Evolutionary conservation across 441 rosid genomes (phyloP), one percentile per base, ranked within the genome.

Genomic region (Jatropha podagrica): DNA sequence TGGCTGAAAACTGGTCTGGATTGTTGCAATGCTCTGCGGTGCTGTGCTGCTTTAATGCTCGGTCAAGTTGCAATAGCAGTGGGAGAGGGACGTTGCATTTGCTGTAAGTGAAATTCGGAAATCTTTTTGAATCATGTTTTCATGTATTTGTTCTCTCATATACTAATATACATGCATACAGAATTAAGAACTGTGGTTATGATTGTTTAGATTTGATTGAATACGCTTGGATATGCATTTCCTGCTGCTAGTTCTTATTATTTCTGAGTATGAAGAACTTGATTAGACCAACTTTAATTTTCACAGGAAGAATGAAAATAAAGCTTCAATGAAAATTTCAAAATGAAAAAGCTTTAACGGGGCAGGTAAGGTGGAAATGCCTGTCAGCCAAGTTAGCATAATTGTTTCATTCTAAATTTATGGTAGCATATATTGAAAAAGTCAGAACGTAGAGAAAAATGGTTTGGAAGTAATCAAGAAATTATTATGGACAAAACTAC

Each of bases 401-500:
- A 75, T 7, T 37, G 38, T 4, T 64, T 13, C 32, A 49, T 49
- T 49, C 51, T 64, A 51, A 73, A 14, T 69, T 76, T 26, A 40
- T 41, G 41, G 40, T 42, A 37, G 20, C 46, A 26, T 20, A 58
- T 14, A 18, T 9, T 66, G 15, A 20, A 41, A 23, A 27, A 27
- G 4, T 0, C 27, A 2, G 26, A 32, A 42, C 4, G 14, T 8
- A 20, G 55, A 63, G 13, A n/a, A 49, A 48, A 23, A 41, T 60
- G 52, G 38, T 48, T 75, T 44, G 14, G 63, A 38, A 68, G 9
- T 42, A 46, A 61, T 69, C 17, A 68, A 77, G 12, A 26, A 72
- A 59, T 18, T 12, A 59, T 56, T 63, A 20, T 41, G 46, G 68
- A 73, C 64, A 63, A 62, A 4, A 42, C 26, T 2, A 7, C 11